These are phyloP conservation scores for Aureobasidium melanogenum DNA, from an alignment of 2,329 filamentous ascomycete genomes.

Conservation along the genomic window DNA sequence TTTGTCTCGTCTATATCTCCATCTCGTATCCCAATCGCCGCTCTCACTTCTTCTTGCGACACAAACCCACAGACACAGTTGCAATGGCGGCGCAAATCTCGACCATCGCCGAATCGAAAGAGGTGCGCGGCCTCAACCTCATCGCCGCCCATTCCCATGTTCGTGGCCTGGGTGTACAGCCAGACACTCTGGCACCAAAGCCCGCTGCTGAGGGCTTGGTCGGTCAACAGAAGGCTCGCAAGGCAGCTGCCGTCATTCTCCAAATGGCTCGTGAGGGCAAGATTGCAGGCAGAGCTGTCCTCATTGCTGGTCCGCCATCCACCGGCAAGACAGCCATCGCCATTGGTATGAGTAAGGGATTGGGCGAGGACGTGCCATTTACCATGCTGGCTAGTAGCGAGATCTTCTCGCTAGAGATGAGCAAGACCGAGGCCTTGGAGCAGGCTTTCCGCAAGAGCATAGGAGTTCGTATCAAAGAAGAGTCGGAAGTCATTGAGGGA, in stretches of 20 bases:
- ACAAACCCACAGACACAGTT: not conserved
- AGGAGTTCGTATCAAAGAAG: conserved; percentile 94
- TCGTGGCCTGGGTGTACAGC: conserved; percentile 85
- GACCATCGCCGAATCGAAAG: conserved; percentile 89
- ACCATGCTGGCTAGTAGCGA: conserved; percentile 93
- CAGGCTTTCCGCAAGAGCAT: conserved; percentile 99
- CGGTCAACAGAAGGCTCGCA: conserved; percentile 91
- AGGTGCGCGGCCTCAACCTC: conserved; percentile 92
- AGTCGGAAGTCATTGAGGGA: conserved; percentile 98
- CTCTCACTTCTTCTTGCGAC: not conserved
- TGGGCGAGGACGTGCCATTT: conserved; percentile 90
- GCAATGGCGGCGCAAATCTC: conserved; percentile 40
- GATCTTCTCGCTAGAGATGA: conserved; percentile 99
- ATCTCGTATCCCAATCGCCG: not conserved
- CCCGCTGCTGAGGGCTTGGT: conserved; percentile 83
- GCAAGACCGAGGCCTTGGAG: conserved; percentile 94
- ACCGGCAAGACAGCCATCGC: conserved; percentile 98
- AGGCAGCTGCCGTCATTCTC: conserved; percentile 89
- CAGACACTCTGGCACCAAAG: conserved; percentile 81
- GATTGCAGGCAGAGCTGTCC: conserved; percentile 87
- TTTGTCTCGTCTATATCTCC: not conserved
- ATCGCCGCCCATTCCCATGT: conserved; percentile 98
- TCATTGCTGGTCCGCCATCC: conserved; percentile 92
- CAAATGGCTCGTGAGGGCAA: conserved; percentile 99
- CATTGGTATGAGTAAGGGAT: conserved; percentile 96